Evolutionary conservation across 2,329 filamentous ascomycete genomes (phyloP), one percentile per base, ranked within the genome.

Genomic region (Penicillium decumbens): DNA sequence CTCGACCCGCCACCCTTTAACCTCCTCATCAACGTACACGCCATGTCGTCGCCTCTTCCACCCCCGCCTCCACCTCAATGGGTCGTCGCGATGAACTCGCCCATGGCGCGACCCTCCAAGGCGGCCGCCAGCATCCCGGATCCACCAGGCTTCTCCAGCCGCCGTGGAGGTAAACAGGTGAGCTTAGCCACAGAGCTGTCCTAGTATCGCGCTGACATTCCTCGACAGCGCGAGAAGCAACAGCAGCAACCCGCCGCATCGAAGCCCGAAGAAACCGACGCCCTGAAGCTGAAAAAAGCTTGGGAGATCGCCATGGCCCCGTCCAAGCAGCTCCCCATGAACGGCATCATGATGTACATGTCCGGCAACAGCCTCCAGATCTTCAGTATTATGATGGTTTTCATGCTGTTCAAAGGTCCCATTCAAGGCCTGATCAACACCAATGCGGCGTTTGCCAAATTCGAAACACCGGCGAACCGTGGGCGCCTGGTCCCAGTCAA

Each of bases 261-360:
- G 65, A 67, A 65, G 70, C 53, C 85, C 58, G 87, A 87, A 63
- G 91, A 97, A 73, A 96, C 91, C 80, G 92, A 97, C 70, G 90
- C 87, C 20, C 78, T 98, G 56, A 97, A 97, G 78, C 77, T 98
- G 63, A 98, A 98, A 75, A 98, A 98, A 72, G 93, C 93, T 0
- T 98, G 93, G 93, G 93, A 98, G 72, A 82, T 98, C 39, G 92
- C 93, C 37, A 82, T 98, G 41, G 92, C 87, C 2, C 93, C 93
- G 0, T 86, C 93, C 55, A 98, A 98, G 77, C 85, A 87, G 68
- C 79, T 98, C 41, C 93, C 93, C 50, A 98, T 98, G 93, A 97
- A 95, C 49, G 91, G 86, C 56, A 92, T 98, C 70, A 96, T 96
- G 85, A 97, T 97, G 90, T 98, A 98, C 80, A 98, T 98, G 93